phyloP scores from a whole-genome alignment of 345 rosid species.

The Brassica incana region DNA sequence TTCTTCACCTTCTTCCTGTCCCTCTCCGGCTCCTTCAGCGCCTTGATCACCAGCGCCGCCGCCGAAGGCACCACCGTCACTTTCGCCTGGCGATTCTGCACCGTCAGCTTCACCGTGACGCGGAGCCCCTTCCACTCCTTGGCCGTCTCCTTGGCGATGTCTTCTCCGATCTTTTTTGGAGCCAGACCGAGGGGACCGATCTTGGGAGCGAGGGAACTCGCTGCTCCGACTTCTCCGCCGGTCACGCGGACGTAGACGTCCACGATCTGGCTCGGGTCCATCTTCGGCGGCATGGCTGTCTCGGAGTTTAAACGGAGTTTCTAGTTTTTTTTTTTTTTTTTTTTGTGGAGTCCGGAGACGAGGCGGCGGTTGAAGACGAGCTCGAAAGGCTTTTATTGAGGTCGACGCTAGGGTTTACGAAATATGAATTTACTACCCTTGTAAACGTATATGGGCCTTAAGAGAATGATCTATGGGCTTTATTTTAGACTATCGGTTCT shows the following conservation, averaged over 20 bases:
- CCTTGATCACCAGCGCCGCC: conserved; percentile 73
- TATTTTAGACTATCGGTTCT: not conserved
- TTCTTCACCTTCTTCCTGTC: conserved; percentile 77
- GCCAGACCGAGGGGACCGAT: conserved; percentile 83
- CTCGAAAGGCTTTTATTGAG: conserved; percentile 2
- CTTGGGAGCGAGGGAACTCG: conserved; percentile 66
- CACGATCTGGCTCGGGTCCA: conserved; percentile 52
- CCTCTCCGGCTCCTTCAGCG: conserved; percentile 80
- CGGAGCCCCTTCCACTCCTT: conserved; percentile 70
- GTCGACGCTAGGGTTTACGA: conserved; percentile 41
- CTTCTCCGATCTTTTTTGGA: conserved; percentile 82
- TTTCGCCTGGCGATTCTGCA: conserved; percentile 84
- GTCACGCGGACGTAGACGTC: conserved; percentile 59
- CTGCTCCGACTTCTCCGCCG: conserved; percentile 62
- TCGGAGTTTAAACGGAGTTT: not conserved
- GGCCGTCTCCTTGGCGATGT: conserved; percentile 62
- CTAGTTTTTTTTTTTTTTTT: not conserved
- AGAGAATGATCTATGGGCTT: not conserved
- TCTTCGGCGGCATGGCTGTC: conserved; percentile 57
- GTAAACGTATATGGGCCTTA: not conserved
- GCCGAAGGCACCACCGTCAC: conserved; percentile 81
- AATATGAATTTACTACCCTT: conserved; percentile 20
- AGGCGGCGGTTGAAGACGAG: conserved; percentile 26
- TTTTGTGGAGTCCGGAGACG: conserved; percentile 17
- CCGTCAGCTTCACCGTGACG: conserved; percentile 77